phyloP scores from a whole-genome alignment of 495 filamentous ascomycete species.

The Amphirosellinia nigrospora region DNA sequence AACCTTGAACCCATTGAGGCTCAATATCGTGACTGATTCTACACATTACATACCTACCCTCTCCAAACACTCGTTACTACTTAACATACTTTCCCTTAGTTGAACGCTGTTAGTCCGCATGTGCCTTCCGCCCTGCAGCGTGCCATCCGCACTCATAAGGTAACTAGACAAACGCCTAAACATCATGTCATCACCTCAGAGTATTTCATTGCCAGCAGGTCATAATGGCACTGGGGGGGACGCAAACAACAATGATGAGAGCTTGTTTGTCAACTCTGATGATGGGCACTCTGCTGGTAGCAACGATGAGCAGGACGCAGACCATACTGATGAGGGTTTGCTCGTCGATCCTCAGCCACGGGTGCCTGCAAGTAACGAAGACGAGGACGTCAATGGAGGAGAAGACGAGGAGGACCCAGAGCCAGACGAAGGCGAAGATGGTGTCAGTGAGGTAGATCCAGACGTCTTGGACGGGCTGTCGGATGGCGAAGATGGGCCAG shows the following conservation, averaged over 20 bases:
- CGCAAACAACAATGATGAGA: neutral
- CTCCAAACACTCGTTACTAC: neutral
- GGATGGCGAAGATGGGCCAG: neutral
- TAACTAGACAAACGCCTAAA: neutral
- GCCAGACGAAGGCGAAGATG: neutral
- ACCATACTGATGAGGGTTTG: no score
- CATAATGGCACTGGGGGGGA: neutral
- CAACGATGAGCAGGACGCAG: neutral
- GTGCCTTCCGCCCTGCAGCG: neutral
- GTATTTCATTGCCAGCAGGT: neutral
- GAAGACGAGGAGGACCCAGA: neutral
- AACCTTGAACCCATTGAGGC: neutral
- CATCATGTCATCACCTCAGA: conserved; percentile 8
- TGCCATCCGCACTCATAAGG: neutral
- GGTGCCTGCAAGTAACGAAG: no score
- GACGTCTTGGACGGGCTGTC: neutral
- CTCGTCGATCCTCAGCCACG: no score
- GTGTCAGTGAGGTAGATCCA: neutral
- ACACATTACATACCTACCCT: neutral
- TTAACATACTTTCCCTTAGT: neutral
- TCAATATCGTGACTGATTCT: neutral
- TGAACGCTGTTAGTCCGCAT: neutral
- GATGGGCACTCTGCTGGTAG: neutral
- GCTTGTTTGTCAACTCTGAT: neutral
- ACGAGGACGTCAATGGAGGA: neutral